phyloP scores from a whole-genome alignment of 1,284 basidiomycete genomes.

The Ganoderma lingzhi region DNA sequence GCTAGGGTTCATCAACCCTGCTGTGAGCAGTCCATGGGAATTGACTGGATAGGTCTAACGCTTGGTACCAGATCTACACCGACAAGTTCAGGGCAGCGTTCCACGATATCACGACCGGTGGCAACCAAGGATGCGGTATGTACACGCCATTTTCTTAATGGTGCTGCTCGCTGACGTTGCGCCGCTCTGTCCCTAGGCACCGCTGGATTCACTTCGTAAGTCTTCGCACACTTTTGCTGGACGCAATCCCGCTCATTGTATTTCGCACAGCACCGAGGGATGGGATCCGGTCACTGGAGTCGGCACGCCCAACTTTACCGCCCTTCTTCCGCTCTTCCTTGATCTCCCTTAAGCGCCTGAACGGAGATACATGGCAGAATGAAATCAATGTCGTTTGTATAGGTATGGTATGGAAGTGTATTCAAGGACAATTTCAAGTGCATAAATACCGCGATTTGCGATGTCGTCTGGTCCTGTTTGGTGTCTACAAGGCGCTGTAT shows the following conservation, averaged over 20 bases:
- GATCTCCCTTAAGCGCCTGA: conserved; percentile 38
- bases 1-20: conserved; percentile 45
- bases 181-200: conserved; percentile 20
- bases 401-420: background rate
- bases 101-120: conserved; percentile 57
- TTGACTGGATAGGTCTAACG: background rate
- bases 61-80: conserved; percentile 47
- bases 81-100: conserved; percentile 48
- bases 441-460: background rate
- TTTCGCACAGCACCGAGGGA: conserved; percentile 41
- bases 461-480: background rate
- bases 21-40: conserved; percentile 38
- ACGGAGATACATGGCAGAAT: too few species aligned
- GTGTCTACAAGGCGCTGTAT: background rate
- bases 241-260: background rate
- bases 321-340: conserved; percentile 40
- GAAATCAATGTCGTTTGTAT: background rate
- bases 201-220: conserved; percentile 48
- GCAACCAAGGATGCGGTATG: conserved; percentile 54
- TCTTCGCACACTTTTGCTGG: background rate
- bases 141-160: background rate
- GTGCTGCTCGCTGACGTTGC: background rate
- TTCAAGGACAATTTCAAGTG: background rate
- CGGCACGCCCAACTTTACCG: conserved; percentile 43
- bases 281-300: conserved; percentile 55